Evolutionary conservation across 2,329 filamentous ascomycete species (phyloP), one percentile per base, ranked within the genome.

Genomic region (Monilinia laxa): DNA sequence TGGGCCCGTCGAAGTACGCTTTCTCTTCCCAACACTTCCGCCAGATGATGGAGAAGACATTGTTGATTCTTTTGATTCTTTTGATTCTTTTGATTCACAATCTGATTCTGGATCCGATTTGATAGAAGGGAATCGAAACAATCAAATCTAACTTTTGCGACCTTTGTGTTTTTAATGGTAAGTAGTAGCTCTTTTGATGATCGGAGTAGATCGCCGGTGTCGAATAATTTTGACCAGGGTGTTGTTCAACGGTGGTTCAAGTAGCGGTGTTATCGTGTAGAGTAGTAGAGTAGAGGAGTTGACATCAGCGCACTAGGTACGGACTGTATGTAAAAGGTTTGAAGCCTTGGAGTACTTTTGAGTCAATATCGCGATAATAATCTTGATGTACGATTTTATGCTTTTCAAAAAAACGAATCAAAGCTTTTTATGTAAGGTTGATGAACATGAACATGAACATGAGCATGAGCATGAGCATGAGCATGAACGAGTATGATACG

Each of bases 21-120:
- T 97, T 79, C 93, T 90, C 83, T 97, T 97, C 73, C 83, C 84
- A 35, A 67, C 71, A 62, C 69, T 71, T 59, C 73, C 73, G n/a
- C 72, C 68, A 14, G 76, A 77, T 57, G 76, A 75, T 54, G 76
- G 76, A 31, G 76, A 78, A 64, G 77, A 77, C 75, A 77, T 78
- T 6, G 42, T 58, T 68, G 49, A 25, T 7, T 25, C 38, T 55
- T 59, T 60, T 40, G 2, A 10, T 5, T 40, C 10, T 11, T 40
- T 40, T 40, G 31, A 35, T 7, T 40, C 38, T 40, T 12, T 40
- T 2, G 31, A 35, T 35, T 35, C 31, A 35, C 31, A 35, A 35
- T 9, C 31, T 42, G 35, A 65, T 11, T 40, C 49, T 25, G n/a
- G 16, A 45, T 54, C 25, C 40, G 38, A 54, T 25, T 25, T 47